Evolutionary conservation across 208 protist genomes (phyloP).

Genomic region (Porcisia hertigi): DNA sequence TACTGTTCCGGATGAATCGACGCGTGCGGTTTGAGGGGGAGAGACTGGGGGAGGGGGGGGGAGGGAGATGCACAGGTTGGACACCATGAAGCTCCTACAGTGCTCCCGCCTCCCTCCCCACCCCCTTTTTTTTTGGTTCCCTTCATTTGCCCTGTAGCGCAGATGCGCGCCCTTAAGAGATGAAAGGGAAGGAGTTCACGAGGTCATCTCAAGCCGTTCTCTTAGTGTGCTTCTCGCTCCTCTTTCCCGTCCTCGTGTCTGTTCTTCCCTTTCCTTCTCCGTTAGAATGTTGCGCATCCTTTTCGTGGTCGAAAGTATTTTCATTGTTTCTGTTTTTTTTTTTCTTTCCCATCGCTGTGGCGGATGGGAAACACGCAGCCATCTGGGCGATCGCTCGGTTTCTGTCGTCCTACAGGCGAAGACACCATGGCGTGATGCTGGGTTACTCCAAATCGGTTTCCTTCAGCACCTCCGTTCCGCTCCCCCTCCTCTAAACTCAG

Average conservation of each 20-base stretch:
- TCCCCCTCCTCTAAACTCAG: background rate
- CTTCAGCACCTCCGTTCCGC: too few relatives aligned
- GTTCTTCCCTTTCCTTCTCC: background rate
- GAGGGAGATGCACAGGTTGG: background rate
- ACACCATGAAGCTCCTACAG: background rate
- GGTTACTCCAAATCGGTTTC: background rate
- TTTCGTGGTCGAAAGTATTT: background rate
- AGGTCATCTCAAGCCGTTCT: background rate
- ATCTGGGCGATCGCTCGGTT: background rate
- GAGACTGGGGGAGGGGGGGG: background rate
- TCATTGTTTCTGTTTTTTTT: background rate
- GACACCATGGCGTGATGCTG: background rate
- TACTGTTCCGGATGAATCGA: too few relatives aligned
- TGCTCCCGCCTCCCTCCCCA: background rate
- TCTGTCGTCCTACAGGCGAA: background rate
- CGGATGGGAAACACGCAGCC: background rate
- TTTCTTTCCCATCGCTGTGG: background rate
- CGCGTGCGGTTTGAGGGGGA: too few relatives aligned
- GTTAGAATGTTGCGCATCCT: background rate
- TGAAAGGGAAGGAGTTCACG: background rate
- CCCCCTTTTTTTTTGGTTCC: too few relatives aligned
- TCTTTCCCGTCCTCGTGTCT: background rate
- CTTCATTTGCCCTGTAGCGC: background rate
- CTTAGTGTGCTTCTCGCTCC: background rate
- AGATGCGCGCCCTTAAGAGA: background rate